Conservation (phyloP, 2,329 filamentous ascomycete genomes). For the Hortaea sp. region DNA sequence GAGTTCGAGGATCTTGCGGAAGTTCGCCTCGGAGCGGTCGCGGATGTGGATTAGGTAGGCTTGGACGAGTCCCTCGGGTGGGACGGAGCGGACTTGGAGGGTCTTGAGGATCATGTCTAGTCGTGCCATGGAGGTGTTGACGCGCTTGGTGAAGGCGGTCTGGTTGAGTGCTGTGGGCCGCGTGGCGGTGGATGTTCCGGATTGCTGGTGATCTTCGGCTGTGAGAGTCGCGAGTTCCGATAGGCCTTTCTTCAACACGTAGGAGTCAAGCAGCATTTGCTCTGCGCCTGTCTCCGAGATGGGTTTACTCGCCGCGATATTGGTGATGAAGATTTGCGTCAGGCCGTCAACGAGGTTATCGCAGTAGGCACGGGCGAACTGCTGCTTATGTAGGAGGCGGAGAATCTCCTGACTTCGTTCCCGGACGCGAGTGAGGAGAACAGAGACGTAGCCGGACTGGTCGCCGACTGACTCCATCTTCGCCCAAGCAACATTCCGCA, state of each 20-base stretch:
- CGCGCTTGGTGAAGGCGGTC: constrained; percentile 67
- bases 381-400: constrained; percentile 70
- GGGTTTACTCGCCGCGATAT: constrained; percentile 79
- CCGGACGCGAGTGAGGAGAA: constrained; percentile 66
- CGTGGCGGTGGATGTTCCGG: constrained; percentile 31
- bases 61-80: constrained; percentile 88
- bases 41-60: constrained; percentile 96
- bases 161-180: constrained; percentile 31
- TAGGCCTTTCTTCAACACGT: constrained; percentile 73
- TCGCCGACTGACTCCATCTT: constrained; percentile 89
- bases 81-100: constrained; percentile 82
- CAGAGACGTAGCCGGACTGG: constrained; percentile 82
- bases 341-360: constrained; percentile 91
- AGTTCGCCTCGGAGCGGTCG: constrained; percentile 87
- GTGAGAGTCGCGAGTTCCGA: constrained; percentile 57
- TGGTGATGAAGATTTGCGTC: constrained; percentile 67
- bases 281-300: constrained; percentile 91
- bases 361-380: constrained; percentile 89
- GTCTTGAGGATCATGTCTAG: constrained; percentile 93
- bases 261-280: constrained; percentile 95
- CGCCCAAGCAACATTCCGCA: constrained; percentile 93
- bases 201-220: constrained; percentile 28
- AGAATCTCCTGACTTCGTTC: constrained; percentile 64
- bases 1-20: constrained; percentile 89
- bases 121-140: constrained; percentile 69